Conservation (phyloP, 306 rosid genomes). For the Vigna angularis region DNA sequence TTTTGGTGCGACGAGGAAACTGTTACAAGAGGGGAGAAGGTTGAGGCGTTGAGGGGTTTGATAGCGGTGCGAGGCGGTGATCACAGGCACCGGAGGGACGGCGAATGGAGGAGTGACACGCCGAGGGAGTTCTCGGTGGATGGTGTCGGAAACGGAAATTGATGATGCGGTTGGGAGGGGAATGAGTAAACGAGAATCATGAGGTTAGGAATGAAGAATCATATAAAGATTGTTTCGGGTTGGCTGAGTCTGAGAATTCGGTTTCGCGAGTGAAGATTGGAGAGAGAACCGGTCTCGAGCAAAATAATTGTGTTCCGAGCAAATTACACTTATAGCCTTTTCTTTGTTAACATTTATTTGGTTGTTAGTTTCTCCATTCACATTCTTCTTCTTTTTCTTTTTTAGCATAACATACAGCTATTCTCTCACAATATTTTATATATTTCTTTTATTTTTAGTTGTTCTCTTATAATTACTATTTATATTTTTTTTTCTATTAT, state of each 20-base stretch:
- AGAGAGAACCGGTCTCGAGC: constrained; percentile 37
- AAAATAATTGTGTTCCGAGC: not conserved
- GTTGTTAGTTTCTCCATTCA: not conserved
- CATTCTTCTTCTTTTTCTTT: not conserved
- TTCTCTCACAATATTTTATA: not conserved
- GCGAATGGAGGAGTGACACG: constrained; percentile 51
- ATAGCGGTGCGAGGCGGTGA: constrained; percentile 44
- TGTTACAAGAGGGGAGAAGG: constrained; percentile 34
- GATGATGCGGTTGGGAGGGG: constrained; percentile 3
- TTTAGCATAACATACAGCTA: not conserved
- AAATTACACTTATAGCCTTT: constrained; percentile 2
- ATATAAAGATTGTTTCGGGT: constrained; percentile 19
- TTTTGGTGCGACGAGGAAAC: constrained; percentile 38
- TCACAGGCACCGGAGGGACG: constrained; percentile 48
- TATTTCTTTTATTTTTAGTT: not conserved
- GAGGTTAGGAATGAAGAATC: constrained; percentile 27
- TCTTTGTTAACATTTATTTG: not conserved
- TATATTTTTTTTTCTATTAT: not conserved
- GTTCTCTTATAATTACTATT: not conserved
- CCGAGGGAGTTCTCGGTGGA: not conserved
- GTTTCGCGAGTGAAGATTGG: constrained; percentile 39
- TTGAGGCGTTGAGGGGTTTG: constrained; percentile 46
- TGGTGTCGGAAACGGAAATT: constrained; percentile 20
- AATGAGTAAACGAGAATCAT: constrained; percentile 19
- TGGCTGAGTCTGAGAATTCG: constrained; percentile 33